Evolutionary conservation across 2,329 filamentous ascomycete species (phyloP), one percentile per base, ranked within the genome.

Genomic region (Talaromyces sp.): DNA sequence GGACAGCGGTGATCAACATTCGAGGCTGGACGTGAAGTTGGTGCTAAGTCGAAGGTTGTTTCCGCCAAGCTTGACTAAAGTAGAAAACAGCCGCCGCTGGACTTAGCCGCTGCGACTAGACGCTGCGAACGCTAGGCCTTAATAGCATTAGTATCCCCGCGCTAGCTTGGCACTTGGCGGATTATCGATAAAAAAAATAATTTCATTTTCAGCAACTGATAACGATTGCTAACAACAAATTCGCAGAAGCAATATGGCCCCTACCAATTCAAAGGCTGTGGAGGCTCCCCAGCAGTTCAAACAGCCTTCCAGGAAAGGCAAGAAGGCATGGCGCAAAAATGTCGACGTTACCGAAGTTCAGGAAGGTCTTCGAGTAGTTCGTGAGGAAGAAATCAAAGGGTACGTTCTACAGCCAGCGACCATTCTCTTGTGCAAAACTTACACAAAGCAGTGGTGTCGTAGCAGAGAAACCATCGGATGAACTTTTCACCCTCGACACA

Each of bases 291-390:
- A 89, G 68, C 92, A 96, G 70, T 88, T 90, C 79, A 93, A 87
- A 68, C 95, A 99, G 78, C 87, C 93, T 31, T 98, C 94, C 5
- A 86, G 95, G 75, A 99, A 99, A 78, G 95, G 96, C 72, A 98
- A 98, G 81, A 98, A 96, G 82, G 94, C 95, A 37, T 99, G 95
- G 95, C 87, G 95, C 75, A 99, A 98, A 79, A 97, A 99, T 81
- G 92, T 99, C 78, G 92, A 99, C 79, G 87, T 98, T 67, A 90
- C 91, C 33, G 89, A 96, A 68, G 87, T 99, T 31, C 86, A 94
- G 72, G 82, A 90, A 62, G 95, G 95, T 67, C 86, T 99, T 39
- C 89, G 93, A 68, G 85, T 90, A 73, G 82, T 96, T 70, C 92
- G 95, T 72, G 90, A 96, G 66, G 91, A 98, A 81, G 90, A 97